Evolutionary conservation across 306 rosid species (phyloP).

Genomic region (Acacia melanoxylon): DNA sequence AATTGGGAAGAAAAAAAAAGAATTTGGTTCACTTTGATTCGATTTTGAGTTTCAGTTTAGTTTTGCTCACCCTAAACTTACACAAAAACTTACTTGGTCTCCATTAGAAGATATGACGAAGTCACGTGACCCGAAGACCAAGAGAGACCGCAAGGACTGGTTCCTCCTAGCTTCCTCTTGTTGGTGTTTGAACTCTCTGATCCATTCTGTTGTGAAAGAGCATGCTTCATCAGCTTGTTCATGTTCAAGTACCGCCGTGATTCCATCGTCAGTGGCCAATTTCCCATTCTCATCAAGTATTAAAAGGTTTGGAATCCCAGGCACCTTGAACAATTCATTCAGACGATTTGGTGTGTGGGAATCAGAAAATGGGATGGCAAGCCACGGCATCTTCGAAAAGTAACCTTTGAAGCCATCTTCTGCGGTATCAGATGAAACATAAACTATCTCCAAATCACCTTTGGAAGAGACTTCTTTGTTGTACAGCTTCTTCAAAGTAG

Average conservation of each 20-base stretch:
- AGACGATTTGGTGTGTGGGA: conserved; percentile 41
- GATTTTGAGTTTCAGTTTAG: too few species aligned
- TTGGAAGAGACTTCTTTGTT: conserved; percentile 38
- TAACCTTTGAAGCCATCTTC: conserved; percentile 55
- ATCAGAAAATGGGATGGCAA: conserved; percentile 70
- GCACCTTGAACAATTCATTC: conserved; percentile 51
- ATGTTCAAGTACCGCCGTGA: conserved; percentile 39
- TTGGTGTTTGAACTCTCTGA: conserved; percentile 46
- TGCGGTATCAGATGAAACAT: conserved; percentile 50
- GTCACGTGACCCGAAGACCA: conserved; percentile 54
- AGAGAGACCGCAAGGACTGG: conserved; percentile 52
- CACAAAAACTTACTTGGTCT: conserved; percentile 35
- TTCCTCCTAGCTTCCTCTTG: conserved; percentile 57
- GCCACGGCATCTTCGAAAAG: conserved; percentile 85
- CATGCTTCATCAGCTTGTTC: conserved; percentile 51
- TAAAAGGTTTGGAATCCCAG: conserved; percentile 63
- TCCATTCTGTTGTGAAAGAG: conserved; percentile 57
- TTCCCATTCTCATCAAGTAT: conserved; percentile 57
- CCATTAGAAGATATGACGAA: conserved; percentile 59
- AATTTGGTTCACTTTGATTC: too few species aligned
- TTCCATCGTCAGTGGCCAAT: conserved; percentile 46
- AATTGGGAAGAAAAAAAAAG: too few species aligned
- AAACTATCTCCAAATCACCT: conserved; percentile 63
- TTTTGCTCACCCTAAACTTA: neutral
- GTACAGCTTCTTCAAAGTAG: conserved; percentile 53